Evolutionary conservation across 2,329 filamentous ascomycete genomes (phyloP), one percentile per base, ranked within the genome.

Genomic region (Ophioceras dolichostomum): DNA sequence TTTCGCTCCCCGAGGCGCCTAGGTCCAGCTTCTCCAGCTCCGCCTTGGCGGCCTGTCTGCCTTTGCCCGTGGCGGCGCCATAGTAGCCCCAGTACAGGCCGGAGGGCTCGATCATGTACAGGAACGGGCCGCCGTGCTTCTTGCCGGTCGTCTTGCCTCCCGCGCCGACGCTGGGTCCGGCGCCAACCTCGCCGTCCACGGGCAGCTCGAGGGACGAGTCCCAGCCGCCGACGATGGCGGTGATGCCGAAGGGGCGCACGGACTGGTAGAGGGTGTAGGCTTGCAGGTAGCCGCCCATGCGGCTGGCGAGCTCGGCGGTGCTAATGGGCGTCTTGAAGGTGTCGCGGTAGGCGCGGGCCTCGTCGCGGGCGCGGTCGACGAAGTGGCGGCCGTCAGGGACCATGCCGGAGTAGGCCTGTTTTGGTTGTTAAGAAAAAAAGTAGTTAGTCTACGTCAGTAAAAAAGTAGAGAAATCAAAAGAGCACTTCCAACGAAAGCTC

Each of bases 61-160:
- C 91, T 65, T 98, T 98, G 55, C 91, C 91, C 12, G 91, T 95
- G 35, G 91, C 91, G 28, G 91, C 91, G 50, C 91, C 91, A 60
- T 95, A 95, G 72, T 98, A 98, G 42, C 91, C 91, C 91, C 91
- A 98, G 70, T 94, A 96, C 48, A 89, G 65, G 39, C 91, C 91
- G 54, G 87, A 94, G 30, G 91, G 91, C 68, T 98, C 91, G 50
- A 98, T 89, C 91, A 98, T 98, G 73, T 95, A 98, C 43, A 98
- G 75, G 45, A 79, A 88, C 17, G 91, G 91, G 1, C 89, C 91
- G 49, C 91, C 91, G 57, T 87, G 78, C 59, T 76, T 82, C 53
- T 77, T 79, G 52, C 76, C 76, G 20, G 58, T 62, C 31, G 79
- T 72, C 65, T 91, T 94, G 54, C 89, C 89, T 45, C 89, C 89